Base-by-base conservation (phyloP, 2,329 filamentous ascomycete species). In the Ophiostoma perfectum region DNA sequence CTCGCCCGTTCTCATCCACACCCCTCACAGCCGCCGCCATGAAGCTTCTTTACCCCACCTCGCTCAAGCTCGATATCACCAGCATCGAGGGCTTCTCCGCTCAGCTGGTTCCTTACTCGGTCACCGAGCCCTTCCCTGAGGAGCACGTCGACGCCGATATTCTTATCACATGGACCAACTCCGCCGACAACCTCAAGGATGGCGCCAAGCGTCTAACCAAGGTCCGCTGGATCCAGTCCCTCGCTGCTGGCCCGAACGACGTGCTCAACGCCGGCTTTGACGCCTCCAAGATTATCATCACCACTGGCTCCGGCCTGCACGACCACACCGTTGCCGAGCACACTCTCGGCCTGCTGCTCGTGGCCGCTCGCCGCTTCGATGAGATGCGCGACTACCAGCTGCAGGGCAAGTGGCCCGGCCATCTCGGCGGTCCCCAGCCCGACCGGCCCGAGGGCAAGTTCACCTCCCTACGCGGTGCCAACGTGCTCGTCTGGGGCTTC, bases 271-370 rank as follows among this genome's bases (percentile, higher is more conserved):
- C 81, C 8, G 81, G 81, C 64, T 82, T 83, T 72, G 78, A 81
- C 70, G 65, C 74, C 49, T 71, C 74, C 41, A 75, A 77, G 55
- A 75, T 79, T 38, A 70, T 67, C 12, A 74, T 83, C 69, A 80
- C 79, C 18, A 82, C 80, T 6, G 81, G 81, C 4, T 80, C 78
- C 3, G 81, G 81, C 12, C 74, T 82, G 67, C 81, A 83, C 73
- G 81, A 83, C 72, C 76, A 77, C 72, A 81, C 81, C 11, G 81
- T 83, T 27, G 80, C 81, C 52, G 81, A 83, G 73, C 81, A 83
- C 73, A 76, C 80, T 0, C 77, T 83, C 4, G 81, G 78, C 18
- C 72, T 83, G 42, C 74, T 80, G 42, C 75, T 80, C 16, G 74
- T 73, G 62, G 75, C 76, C 65, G 78, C 78, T 0, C 75, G 80